Conservation (phyloP, 1,284 basidiomycete genomes). For the Jaminaea rosea region DNA sequence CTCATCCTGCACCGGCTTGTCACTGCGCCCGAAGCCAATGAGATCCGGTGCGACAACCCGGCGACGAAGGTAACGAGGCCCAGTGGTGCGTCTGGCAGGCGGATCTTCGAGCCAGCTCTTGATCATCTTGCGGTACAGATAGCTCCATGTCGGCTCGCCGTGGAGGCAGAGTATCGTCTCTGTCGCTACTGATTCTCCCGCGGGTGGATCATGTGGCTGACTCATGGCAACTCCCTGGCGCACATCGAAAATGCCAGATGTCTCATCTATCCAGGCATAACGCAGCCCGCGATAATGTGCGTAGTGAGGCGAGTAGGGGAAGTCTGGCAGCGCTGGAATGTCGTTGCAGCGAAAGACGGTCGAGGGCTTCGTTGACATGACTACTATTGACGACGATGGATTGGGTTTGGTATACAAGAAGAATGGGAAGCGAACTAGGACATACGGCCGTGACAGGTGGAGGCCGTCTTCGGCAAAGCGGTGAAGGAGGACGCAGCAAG, state of each 20-base stretch:
- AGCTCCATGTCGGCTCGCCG: constrained; percentile 7
- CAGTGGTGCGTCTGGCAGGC: neutral
- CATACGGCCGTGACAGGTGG: no score
- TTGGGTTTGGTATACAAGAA: no score
- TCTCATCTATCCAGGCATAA: neutral
- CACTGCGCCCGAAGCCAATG: constrained; percentile 4
- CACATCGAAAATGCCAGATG: neutral
- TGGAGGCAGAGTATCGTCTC: constrained; percentile 6
- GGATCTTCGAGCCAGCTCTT: neutral
- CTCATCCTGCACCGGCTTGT: constrained; percentile 5
- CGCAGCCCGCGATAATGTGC: neutral
- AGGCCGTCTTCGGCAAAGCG: no score
- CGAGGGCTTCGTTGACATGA: no score
- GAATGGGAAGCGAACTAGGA: no score
- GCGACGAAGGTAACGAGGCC: neutral
- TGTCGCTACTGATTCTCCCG: no score
- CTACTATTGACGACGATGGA: no score
- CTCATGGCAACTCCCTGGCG: no score
- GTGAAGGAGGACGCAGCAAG: no score
- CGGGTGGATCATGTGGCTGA: no score
- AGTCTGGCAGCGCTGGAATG: constrained; percentile 2
- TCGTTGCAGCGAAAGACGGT: no score
- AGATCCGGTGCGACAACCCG: constrained; percentile 2
- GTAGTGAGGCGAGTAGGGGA: neutral
- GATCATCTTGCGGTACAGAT: constrained; percentile 7